These are phyloP conservation scores for Rhododendron vialii DNA, from an alignment of 148 eudicot genomes.

Conservation along the genomic window DNA sequence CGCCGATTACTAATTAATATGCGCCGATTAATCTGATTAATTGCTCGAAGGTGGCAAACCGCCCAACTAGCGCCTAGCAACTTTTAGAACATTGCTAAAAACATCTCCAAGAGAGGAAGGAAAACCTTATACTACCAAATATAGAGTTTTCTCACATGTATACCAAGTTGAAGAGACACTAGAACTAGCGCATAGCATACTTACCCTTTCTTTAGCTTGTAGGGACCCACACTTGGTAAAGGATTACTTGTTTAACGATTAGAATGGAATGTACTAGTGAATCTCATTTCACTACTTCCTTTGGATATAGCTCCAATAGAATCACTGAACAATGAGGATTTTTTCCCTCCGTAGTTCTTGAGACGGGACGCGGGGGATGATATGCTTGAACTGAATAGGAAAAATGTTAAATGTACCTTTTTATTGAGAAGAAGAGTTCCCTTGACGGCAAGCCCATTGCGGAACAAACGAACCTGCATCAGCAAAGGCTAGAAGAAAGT, in stretches of 20 bases:
- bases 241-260: background rate
- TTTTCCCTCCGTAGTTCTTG: background rate
- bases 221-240: too few relatives aligned
- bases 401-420: slow-evolving; percentile 36
- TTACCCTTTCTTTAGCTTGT: too few relatives aligned
- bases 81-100: background rate
- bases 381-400: background rate
- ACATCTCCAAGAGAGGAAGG: background rate
- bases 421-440: slow-evolving; percentile 85
- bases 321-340: background rate
- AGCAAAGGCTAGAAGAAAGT: slow-evolving; percentile 60
- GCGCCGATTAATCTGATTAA: too few relatives aligned
- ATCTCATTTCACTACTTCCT: background rate
- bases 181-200: too few relatives aligned
- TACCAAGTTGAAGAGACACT: background rate
- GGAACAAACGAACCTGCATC: slow-evolving; percentile 78
- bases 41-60: too few relatives aligned
- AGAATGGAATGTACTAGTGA: background rate
- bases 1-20: too few relatives aligned
- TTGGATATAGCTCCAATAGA: background rate
- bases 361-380: background rate
- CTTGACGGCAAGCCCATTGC: slow-evolving; percentile 71
- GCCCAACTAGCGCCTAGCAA: too few relatives aligned
- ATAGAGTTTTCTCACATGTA: background rate
- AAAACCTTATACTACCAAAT: background rate